Evolutionary conservation across 2,329 filamentous ascomycete genomes (phyloP).

Genomic region (Cladophialophora exuberans): DNA sequence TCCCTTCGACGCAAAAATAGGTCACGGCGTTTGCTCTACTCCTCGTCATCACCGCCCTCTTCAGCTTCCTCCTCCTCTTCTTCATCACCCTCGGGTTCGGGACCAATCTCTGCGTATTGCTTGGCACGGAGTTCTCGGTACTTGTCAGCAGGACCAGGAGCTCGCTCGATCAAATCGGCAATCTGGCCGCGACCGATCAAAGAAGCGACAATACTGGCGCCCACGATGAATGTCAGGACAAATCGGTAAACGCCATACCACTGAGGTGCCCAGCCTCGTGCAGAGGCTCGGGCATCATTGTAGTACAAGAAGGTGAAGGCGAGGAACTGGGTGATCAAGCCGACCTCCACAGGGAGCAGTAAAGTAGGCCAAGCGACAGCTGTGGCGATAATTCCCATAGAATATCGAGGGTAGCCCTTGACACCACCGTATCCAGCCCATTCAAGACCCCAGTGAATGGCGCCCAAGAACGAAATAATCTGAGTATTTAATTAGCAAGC

Average conservation of each 20-base stretch:
- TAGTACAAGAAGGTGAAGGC: slow-evolving; percentile 87
- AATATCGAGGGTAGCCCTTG: slow-evolving; percentile 78
- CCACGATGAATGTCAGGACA: slow-evolving; percentile 87
- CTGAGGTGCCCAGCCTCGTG: slow-evolving; percentile 74
- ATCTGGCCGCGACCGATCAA: slow-evolving; percentile 83
- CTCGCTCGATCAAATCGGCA: slow-evolving; percentile 55
- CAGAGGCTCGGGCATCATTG: slow-evolving; percentile 73
- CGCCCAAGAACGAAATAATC: slow-evolving; percentile 93
- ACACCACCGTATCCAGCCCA: slow-evolving; percentile 70
- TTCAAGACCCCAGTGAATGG: slow-evolving; percentile 91
- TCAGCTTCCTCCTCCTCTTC: slow-evolving; percentile 34
- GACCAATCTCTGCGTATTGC: slow-evolving; percentile 51
- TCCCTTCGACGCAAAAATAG: slow-evolving; percentile 12
- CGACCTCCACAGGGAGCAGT: slow-evolving; percentile 80
- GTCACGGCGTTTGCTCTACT: slow-evolving; percentile 23
- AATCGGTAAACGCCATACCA: slow-evolving; percentile 94
- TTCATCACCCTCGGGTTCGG: slow-evolving; percentile 42
- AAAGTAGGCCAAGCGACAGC: slow-evolving; percentile 88
- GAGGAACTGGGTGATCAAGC: slow-evolving; percentile 81
- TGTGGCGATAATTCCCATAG: slow-evolving; percentile 78
- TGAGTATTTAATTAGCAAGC: slow-evolving; percentile 37
- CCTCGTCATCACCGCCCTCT: slow-evolving; percentile 27
- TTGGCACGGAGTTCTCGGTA: slow-evolving; percentile 54
- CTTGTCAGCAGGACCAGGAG: slow-evolving; percentile 50
- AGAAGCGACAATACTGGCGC: slow-evolving; percentile 76